These are phyloP conservation scores for Geranium incanum DNA, from an alignment of 441 rosid species.

Conservation along the genomic window DNA sequence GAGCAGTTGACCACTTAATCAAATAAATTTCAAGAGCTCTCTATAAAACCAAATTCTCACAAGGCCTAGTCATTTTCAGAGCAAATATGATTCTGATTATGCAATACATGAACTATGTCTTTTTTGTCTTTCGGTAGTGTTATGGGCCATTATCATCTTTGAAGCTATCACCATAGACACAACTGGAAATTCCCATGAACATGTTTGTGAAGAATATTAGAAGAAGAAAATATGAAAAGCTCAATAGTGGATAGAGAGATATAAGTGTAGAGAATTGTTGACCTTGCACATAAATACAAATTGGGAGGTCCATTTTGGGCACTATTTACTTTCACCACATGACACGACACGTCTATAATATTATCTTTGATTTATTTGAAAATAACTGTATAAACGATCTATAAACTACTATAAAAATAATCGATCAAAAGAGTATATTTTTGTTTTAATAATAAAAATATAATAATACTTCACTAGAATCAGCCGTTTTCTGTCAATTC, in stretches of 20 bases:
- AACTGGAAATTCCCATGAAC: conserved; percentile 1
- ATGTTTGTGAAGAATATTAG: not conserved
- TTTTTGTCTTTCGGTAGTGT: not conserved
- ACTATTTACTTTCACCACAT: not conserved
- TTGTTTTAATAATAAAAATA: too few relatives aligned
- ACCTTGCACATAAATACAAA: conserved; percentile 3
- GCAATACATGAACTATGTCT: not conserved
- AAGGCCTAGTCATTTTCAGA: not conserved
- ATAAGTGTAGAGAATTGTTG: not conserved
- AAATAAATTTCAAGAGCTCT: too few relatives aligned
- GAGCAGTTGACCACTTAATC: too few relatives aligned
- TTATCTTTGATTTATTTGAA: not conserved
- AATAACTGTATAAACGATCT: too few relatives aligned
- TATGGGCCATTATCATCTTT: not conserved
- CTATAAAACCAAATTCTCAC: not conserved
- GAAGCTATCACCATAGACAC: not conserved
- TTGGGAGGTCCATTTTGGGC: not conserved
- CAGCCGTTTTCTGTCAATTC: too few relatives aligned
- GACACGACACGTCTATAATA: not conserved
- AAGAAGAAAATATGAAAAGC: not conserved
- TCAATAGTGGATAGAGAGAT: not conserved
- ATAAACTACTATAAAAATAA: not conserved
- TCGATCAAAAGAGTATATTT: too few relatives aligned
- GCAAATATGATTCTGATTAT: not conserved
- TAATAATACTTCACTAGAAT: too few relatives aligned